Conservation (phyloP, 805 yeast genomes). For the Candida orba region DNA sequence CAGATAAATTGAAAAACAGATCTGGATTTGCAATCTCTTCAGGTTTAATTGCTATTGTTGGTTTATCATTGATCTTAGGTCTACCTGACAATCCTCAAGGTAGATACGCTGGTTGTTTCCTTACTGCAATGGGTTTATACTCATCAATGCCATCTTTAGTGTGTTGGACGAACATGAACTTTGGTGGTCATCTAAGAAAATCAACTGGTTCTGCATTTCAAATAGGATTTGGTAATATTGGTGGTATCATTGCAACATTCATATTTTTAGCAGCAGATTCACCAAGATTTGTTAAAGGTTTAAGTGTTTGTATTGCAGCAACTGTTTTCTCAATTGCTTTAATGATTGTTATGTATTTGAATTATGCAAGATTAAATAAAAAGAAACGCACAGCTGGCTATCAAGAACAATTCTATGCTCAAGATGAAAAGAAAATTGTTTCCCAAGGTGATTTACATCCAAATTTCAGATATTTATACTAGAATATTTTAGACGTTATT, state of each 20-base stretch:
- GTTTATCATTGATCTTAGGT: conserved; percentile 30
- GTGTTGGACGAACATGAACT: conserved; percentile 32
- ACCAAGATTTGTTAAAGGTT: conserved; percentile 30
- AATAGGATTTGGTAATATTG: conserved; percentile 33
- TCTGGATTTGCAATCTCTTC: conserved; percentile 32
- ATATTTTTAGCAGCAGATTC: conserved; percentile 32
- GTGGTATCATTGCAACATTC: conserved; percentile 34
- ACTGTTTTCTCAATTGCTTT: conserved; percentile 33
- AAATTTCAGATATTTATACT: conserved; percentile 39
- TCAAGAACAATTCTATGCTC: conserved; percentile 25
- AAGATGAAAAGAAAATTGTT: conserved; percentile 27
- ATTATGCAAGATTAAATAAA: conserved; percentile 27
- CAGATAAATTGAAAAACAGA: conserved; percentile 49
- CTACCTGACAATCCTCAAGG: conserved; percentile 32
- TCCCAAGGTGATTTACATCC: conserved; percentile 37
- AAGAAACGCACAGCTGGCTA: conserved; percentile 28
- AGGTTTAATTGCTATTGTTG: conserved; percentile 26
- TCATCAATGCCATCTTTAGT: conserved; percentile 30
- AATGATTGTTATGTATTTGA: conserved; percentile 26
- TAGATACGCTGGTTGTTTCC: conserved; percentile 33
- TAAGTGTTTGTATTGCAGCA: conserved; percentile 38
- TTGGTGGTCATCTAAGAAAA: conserved; percentile 33
- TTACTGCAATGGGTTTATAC: conserved; percentile 32
- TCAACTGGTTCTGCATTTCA: conserved; percentile 33
- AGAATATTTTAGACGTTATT: conserved; percentile 1